Conservation (phyloP, 1,284 basidiomycete species). For the Sanghuangporus baumii region DNA sequence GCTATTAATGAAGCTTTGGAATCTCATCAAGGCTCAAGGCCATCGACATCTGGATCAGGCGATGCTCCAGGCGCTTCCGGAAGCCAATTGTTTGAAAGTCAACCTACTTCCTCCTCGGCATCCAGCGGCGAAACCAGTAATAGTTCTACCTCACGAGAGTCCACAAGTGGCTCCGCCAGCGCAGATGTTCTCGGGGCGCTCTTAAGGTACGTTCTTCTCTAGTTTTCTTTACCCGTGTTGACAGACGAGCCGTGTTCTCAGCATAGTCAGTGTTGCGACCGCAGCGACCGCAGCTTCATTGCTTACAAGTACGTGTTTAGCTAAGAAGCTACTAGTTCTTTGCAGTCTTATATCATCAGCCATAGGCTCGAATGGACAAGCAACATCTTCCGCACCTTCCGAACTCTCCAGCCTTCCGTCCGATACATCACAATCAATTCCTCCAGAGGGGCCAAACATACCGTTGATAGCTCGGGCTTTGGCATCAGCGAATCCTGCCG, state of each 20-base stretch:
- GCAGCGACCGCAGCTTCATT: slow-evolving; percentile 76
- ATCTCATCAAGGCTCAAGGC: background rate
- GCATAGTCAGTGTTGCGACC: slow-evolving; percentile 56
- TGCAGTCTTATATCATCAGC: background rate
- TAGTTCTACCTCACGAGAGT: background rate
- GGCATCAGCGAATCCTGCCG: slow-evolving; percentile 6
- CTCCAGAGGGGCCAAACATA: background rate
- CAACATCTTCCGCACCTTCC: slow-evolving; percentile 16
- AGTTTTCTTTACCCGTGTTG: background rate
- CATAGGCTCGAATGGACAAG: background rate
- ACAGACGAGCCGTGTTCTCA: background rate
- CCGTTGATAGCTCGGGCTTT: slow-evolving; percentile 10
- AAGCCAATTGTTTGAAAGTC: background rate
- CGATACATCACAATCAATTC: background rate
- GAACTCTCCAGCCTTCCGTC: background rate
- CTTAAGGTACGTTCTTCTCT: slow-evolving; percentile 11
- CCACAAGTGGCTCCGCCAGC: background rate
- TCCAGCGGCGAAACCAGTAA: background rate
- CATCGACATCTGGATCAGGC: background rate
- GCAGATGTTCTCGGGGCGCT: slow-evolving; percentile 16
- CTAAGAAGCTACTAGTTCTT: slow-evolving; percentile 29
- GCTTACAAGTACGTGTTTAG: slow-evolving; percentile 43
- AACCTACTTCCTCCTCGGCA: background rate
- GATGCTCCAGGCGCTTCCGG: background rate
- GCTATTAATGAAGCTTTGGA: background rate